A percentile compares a stretch with the other conserved stretches of the same genome.
Conservation (phyloP, 768 basidiomycete species). For the Tricholoma terreum region DNA sequence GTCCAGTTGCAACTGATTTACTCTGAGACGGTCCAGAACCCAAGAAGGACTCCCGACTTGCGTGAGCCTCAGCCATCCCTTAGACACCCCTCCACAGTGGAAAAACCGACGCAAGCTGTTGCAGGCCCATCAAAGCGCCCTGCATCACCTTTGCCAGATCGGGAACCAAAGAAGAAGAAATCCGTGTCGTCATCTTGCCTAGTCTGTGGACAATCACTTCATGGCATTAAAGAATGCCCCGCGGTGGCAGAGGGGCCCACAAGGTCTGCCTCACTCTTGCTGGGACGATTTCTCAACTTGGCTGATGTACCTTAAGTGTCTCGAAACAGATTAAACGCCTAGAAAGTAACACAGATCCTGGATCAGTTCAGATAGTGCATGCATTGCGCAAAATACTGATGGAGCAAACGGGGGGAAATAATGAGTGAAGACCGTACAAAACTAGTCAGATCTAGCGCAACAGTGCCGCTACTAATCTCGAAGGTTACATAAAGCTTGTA, state of each 20-base stretch:
- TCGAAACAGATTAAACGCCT: constrained; percentile 42
- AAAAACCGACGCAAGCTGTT: constrained; percentile 1
- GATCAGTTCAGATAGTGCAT: constrained; percentile 30
- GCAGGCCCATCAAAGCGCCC: constrained; percentile 34
- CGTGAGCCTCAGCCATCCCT: not conserved
- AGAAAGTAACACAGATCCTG: constrained; percentile 38
- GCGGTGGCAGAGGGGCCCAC: constrained; percentile 47
- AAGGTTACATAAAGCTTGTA: not conserved
- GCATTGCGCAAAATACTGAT: constrained; percentile 38
- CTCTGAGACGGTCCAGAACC: not conserved
- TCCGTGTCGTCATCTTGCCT: constrained; percentile 32
- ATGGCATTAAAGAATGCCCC: constrained; percentile 52
- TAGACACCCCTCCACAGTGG: not conserved
- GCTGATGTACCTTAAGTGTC: constrained; percentile 31
- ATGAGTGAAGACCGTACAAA: constrained; percentile 18
- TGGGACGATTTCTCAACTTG: not conserved
- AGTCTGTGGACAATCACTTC: constrained; percentile 43
- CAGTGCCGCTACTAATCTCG: not conserved
- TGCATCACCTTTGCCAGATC: constrained; percentile 27
- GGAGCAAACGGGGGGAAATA: constrained; percentile 30
- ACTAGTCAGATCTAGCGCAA: constrained; percentile 17
- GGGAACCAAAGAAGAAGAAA: constrained; percentile 35
- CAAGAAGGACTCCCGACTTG: not conserved
- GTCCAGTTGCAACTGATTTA: not conserved
- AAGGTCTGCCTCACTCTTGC: constrained; percentile 37